A percentile compares a stretch with the other conserved stretches of the same genome.
phyloP scores from a whole-genome alignment of 768 basidiomycete genomes.

The Pleurotus tuoliensis region DNA sequence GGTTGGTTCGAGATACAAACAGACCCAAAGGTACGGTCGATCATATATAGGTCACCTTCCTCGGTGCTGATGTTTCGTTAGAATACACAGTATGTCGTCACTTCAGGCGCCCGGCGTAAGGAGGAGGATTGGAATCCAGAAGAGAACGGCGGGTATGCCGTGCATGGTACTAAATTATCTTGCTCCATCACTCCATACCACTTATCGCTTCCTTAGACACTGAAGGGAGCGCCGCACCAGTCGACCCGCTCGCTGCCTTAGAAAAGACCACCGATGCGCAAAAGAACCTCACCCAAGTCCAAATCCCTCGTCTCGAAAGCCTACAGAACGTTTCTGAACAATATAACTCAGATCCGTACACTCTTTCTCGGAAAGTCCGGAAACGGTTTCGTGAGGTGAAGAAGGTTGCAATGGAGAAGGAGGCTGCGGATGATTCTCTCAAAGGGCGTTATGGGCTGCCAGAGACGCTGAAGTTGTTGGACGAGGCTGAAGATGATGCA shows the following conservation, averaged over 20 bases:
- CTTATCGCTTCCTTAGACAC: slow-evolving; percentile 47
- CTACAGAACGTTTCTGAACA: slow-evolving; percentile 75
- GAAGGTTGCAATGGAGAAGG: slow-evolving; percentile 67
- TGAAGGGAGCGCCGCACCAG: slow-evolving; percentile 54
- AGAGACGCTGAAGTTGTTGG: slow-evolving; percentile 58
- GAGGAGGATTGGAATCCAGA: slow-evolving; percentile 97
- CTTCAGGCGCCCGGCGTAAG: slow-evolving; percentile 90
- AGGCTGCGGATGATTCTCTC: slow-evolving; percentile 65
- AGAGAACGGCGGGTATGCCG: slow-evolving; percentile 89
- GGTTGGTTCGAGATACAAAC: slow-evolving; percentile 99
- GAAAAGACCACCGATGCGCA: slow-evolving; percentile 87
- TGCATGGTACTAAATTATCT: slow-evolving; percentile 57
- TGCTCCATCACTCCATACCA: background rate
- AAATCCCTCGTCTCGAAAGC: slow-evolving; percentile 76
- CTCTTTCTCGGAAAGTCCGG: slow-evolving; percentile 68
- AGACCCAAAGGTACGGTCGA: slow-evolving; percentile 77
- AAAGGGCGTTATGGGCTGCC: slow-evolving; percentile 78
- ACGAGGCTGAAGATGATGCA: slow-evolving; percentile 56
- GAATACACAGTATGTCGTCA: slow-evolving; percentile 95
- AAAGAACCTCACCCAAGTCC: slow-evolving; percentile 65
- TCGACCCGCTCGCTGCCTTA: slow-evolving; percentile 82
- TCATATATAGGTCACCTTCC: background rate
- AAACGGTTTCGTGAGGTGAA: slow-evolving; percentile 87
- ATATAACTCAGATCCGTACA: slow-evolving; percentile 83
- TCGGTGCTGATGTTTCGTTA: slow-evolving; percentile 23